Evolutionary conservation across 345 rosid genomes (phyloP), one percentile per base, ranked within the genome.

Genomic region (Noccaea bulbosa): DNA sequence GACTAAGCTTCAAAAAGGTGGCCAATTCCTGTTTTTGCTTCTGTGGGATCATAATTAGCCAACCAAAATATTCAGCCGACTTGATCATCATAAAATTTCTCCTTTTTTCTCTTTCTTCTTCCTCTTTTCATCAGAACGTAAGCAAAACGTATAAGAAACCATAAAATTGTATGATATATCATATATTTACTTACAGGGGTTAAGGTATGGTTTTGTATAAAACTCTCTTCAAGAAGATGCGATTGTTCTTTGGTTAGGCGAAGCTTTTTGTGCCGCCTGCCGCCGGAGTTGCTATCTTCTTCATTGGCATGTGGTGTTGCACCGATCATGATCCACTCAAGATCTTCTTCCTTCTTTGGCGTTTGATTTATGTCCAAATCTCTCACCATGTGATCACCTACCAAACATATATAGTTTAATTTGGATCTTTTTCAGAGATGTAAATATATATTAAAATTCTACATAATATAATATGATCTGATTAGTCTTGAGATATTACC

Each of bases 221-320:
- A 88, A 53, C 85, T 84, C 17, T 86, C 89, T 76, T 88, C 94
- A 10, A 88, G 87, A 70, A 84, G 75, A 76, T 81, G 84, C 16
- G 94, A 86, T 50, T 88, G 91, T 3, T 88, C 87, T 65, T 88
- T 88, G 7, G 87, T 77, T 33, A 88, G 80, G 8, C 94, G 83
- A 63, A 88, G 94, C 54, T 88, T 88, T 79, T 88, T 88, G 33
- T 79, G 79, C 57, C 90, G 64, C 77, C 82, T 66, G 77, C 89
- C 67, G 59, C 87, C 74, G 53, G 63, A 66, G 72, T 54, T 65
- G 55, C 51, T 61, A 43, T 71, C 77, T 7, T 60, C 60, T 40
- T 66, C 60, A 61, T 65, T 46, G 40, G 10, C 71, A 48, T 63
- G 65, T 59, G 45, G 15, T 40, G 69, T 46, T 69, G 78, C 74